These are phyloP conservation scores for Diddensiella caesifluorescens DNA, from an alignment of 805 yeast species.

Conservation along the genomic window DNA sequence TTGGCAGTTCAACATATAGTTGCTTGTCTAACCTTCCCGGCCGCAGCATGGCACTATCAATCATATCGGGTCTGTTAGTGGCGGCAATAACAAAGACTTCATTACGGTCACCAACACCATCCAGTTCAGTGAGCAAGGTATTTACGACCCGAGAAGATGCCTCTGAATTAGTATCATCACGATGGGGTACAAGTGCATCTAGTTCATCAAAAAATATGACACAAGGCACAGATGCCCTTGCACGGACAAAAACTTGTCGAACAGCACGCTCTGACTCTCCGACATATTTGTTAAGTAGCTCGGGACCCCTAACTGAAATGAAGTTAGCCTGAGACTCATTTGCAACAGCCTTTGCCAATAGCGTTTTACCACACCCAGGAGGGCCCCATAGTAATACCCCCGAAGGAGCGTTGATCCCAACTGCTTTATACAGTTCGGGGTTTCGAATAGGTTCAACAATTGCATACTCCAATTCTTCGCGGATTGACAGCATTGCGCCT, in stretches of 20 bases:
- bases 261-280: conserved; percentile 96
- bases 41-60: conserved; percentile 95
- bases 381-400: conserved; percentile 99
- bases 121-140: conserved; percentile 87
- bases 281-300: conserved; percentile 85
- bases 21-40: conserved; percentile 96
- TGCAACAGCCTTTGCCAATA: conserved; percentile 95
- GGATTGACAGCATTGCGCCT: conserved; percentile 75
- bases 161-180: conserved; percentile 85
- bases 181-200: conserved; percentile 91
- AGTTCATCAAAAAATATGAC: conserved; percentile 93
- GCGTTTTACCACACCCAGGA: conserved; percentile 98
- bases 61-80: conserved; percentile 96
- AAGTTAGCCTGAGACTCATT: conserved; percentile 95
- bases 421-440: conserved; percentile 83
- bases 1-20: conserved; percentile 83
- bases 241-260: conserved; percentile 87
- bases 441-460: conserved; percentile 93
- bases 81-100: conserved; percentile 97
- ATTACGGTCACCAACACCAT: conserved; percentile 86
- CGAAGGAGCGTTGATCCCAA: conserved; percentile 94
- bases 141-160: conserved; percentile 91
- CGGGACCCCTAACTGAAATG: conserved; percentile 95
- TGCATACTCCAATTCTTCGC: conserved; percentile 93
- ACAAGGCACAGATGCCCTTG: conserved; percentile 89